These are phyloP conservation scores for Xylaria sp. DNA, from an alignment of 2,329 filamentous ascomycete species.

Conservation along the genomic window DNA sequence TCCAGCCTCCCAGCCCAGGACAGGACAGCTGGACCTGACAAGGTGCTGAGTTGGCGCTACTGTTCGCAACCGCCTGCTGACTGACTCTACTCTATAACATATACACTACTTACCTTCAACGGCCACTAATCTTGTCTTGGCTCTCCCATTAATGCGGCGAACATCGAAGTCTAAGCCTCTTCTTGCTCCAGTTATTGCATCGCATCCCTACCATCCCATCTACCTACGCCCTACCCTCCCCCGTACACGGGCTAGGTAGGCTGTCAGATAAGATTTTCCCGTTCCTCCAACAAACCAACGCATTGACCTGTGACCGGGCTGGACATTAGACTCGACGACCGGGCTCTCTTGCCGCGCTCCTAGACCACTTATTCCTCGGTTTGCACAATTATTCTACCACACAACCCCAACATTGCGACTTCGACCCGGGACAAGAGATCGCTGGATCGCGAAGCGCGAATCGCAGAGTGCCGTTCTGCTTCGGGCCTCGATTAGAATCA, in stretches of 20 bases:
- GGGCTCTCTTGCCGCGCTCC: not conserved
- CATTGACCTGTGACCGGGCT: conserved; percentile 1
- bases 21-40: conserved; percentile 6
- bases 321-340: conserved; percentile 13
- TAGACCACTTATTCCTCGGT: not conserved
- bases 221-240: not conserved
- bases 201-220: conserved; percentile 21
- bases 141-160: conserved; percentile 13
- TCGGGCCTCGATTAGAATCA: conserved; percentile 10
- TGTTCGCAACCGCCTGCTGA: conserved; percentile 13
- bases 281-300: conserved; percentile 1
- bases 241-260: not conserved
- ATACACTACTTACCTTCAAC: not conserved
- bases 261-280: conserved; percentile 27
- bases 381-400: not conserved
- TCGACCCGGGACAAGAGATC: conserved; percentile 15
- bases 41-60: conserved; percentile 21
- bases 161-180: conserved; percentile 18
- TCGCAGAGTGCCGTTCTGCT: not conserved
- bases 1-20: conserved; percentile 11
- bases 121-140: conserved; percentile 25
- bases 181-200: conserved; percentile 30
- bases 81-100: not conserved
- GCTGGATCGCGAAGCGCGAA: not conserved
- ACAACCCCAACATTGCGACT: not conserved